Conservation (phyloP, 73 alveolate genomes). For the Stentor roeselii region DNA sequence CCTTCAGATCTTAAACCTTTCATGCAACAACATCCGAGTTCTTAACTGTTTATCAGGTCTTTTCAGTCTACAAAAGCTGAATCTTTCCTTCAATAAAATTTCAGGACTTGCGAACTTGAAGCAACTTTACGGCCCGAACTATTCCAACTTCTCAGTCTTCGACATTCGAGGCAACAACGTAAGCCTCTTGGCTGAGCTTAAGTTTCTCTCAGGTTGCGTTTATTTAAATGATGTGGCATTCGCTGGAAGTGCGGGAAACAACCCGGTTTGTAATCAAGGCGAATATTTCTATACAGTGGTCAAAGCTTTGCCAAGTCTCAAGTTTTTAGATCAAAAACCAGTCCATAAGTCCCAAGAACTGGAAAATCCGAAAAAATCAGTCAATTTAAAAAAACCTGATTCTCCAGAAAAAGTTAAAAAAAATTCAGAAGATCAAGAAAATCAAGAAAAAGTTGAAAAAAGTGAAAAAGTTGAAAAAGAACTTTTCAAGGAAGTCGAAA, state of each 20-base stretch:
- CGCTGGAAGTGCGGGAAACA: not conserved
- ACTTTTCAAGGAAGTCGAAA: not conserved
- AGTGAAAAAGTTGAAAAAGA: not conserved
- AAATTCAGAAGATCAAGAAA: not conserved
- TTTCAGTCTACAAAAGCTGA: not conserved
- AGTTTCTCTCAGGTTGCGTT: slow-evolving; percentile 2
- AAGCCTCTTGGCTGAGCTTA: not conserved
- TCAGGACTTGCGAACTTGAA: not conserved
- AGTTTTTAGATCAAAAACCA: slow-evolving; percentile 8
- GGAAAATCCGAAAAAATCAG: not conserved
- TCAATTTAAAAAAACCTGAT: not conserved
- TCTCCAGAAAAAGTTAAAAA: not conserved
- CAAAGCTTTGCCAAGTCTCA: not conserved
- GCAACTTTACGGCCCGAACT: slow-evolving; percentile 12
- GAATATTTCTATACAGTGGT: slow-evolving; percentile 17
- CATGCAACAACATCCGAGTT: slow-evolving; percentile 16
- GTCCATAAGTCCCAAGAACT: not conserved
- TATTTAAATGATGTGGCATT: slow-evolving; percentile 13
- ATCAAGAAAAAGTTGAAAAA: no score
- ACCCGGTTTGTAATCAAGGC: slow-evolving; percentile 3
- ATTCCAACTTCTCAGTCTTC: not conserved
- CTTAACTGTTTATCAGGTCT: not conserved
- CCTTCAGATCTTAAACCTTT: not conserved
- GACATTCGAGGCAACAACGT: slow-evolving; percentile 12
- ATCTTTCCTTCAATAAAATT: slow-evolving; percentile 13